Evolutionary conservation across 352 stramenopile genomes (phyloP), one percentile per base, ranked within the genome.

Genomic region (Thalassiosira hispida): DNA sequence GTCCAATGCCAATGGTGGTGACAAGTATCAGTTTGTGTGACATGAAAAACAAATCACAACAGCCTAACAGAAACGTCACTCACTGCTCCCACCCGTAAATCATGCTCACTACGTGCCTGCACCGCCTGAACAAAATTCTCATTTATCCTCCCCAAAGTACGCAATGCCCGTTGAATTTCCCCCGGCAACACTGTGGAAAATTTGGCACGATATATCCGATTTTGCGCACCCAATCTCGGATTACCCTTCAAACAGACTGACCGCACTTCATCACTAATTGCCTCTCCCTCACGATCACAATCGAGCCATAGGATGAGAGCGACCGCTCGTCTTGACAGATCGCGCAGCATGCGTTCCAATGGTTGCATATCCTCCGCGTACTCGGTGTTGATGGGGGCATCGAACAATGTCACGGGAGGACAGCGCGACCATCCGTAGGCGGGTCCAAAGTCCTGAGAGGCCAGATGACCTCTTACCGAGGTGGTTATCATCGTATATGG

Each of bases 231-330:
- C 14, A 91, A 73, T 61, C 83, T 72, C 9, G 78, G 68, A 81
- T 94, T 91, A 6, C 70, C 66, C 12, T 78, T 67, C 14, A 92
- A 57, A 67, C 91, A 94, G 0, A 94, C 87, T 16, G 85, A 71
- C 12, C 77, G 55, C 20, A 96, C 93, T 83, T 99, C 97, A 80
- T 98, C 98, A 11, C 95, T 96, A 79, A 99, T 99, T 61, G 98
- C 98, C 83, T 99, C 98, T n/a, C 98, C 98, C 83, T 99, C 98
- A 25, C 97, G 95, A 95, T 99, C 98, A 77, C 97, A 99, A 96
- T 99, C 98, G 22, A 99, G 87, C 98, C 98, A 99, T 31, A 97
- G 79, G 60, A 96, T 93, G 1, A 94, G 61, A 14, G 77, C 86
- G 20, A 85, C 75, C 7, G 68, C 80, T 16, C 66, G 33, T 42